phyloP scores from a whole-genome alignment of 345 rosid genomes.

The Eucalyptus caleyi region DNA sequence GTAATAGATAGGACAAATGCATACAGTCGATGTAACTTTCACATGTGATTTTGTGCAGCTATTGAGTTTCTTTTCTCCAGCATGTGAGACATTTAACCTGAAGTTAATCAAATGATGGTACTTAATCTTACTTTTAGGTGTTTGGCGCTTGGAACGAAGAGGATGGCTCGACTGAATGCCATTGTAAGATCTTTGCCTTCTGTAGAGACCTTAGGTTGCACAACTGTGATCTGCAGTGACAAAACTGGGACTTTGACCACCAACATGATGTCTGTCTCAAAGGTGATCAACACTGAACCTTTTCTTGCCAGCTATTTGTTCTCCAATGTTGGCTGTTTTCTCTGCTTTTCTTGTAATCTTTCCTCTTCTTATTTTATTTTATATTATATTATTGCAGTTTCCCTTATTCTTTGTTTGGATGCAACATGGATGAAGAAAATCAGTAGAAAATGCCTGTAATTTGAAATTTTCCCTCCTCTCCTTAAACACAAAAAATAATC shows the following conservation, averaged over 20 bases:
- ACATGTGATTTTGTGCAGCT: background rate
- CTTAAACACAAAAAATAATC: background rate
- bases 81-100: background rate
- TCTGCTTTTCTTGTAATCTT: background rate
- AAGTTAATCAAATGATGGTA: background rate
- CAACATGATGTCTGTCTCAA: slow-evolving; percentile 97
- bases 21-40: background rate
- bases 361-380: background rate
- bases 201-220: slow-evolving; percentile 96
- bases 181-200: slow-evolving; percentile 98
- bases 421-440: background rate
- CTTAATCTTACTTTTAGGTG: slow-evolving; percentile 35
- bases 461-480: background rate
- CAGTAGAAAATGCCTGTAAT: background rate
- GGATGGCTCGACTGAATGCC: slow-evolving; percentile 98
- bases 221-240: slow-evolving; percentile 98
- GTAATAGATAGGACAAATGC: background rate
- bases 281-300: slow-evolving; percentile 31
- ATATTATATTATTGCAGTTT: background rate
- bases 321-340: background rate
- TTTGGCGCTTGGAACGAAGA: slow-evolving; percentile 98
- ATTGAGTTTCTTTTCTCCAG: background rate
- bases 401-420: background rate
- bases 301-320: background rate
- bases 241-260: slow-evolving; percentile 99